These are phyloP conservation scores for Fonsecaea monophora DNA, from an alignment of 2,329 filamentous ascomycete genomes.

Conservation along the genomic window DNA sequence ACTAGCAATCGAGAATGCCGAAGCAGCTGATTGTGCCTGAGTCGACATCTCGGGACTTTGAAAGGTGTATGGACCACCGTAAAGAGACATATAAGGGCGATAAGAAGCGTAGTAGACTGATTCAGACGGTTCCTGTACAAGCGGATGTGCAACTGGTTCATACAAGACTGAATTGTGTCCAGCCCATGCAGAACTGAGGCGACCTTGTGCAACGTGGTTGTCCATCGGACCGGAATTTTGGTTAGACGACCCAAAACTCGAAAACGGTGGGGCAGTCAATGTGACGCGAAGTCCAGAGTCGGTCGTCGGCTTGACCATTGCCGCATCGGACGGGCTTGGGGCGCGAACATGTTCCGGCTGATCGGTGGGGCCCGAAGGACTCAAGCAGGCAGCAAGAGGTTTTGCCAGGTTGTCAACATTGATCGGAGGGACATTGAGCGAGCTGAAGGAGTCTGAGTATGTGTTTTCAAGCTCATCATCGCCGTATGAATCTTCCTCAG, in stretches of 20 bases:
- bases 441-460: slow-evolving; percentile 7
- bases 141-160: slow-evolving; percentile 16
- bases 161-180: slow-evolving; percentile 30
- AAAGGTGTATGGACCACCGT: background rate
- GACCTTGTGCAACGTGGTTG: background rate
- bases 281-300: background rate
- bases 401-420: background rate
- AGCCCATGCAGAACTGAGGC: slow-evolving; percentile 22
- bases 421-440: background rate
- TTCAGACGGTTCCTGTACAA: background rate
- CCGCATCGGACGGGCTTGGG: slow-evolving; percentile 50
- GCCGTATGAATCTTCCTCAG: slow-evolving; percentile 7
- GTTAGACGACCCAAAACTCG: background rate
- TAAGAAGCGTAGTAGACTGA: background rate
- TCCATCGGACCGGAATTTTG: background rate
- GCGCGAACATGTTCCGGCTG: slow-evolving; percentile 33
- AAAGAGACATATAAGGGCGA: background rate
- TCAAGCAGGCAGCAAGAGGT: background rate
- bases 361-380: background rate
- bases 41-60: background rate
- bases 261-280: slow-evolving; percentile 3
- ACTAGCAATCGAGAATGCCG: slow-evolving; percentile 18
- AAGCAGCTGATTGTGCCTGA: background rate
- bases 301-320: slow-evolving; percentile 44
- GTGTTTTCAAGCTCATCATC: slow-evolving; percentile 7